phyloP scores from a whole-genome alignment of 306 rosid genomes.

The Vicia faba region DNA sequence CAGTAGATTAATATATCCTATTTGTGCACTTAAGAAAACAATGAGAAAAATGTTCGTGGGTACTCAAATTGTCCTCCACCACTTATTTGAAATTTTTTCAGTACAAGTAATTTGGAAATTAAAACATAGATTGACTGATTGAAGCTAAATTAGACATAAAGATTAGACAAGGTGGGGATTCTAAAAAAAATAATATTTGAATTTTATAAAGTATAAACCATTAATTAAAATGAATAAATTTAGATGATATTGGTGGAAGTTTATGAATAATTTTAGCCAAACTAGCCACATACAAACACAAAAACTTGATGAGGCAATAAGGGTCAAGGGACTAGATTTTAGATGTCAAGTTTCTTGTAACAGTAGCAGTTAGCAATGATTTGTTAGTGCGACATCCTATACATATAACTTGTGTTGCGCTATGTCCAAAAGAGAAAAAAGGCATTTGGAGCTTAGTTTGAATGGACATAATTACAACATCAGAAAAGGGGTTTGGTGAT shows the following conservation, averaged over 20 bases:
- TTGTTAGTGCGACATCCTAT: background rate
- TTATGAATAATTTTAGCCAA: constrained; percentile 34
- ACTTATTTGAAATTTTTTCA: no score
- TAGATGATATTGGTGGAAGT: constrained; percentile 39
- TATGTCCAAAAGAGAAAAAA: constrained; percentile 46
- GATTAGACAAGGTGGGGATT: constrained; percentile 48
- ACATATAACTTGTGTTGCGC: constrained; percentile 29
- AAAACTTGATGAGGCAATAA: constrained; percentile 37
- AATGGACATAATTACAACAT: constrained; percentile 34
- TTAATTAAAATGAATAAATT: constrained; percentile 21
- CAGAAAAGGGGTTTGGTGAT: constrained; percentile 37
- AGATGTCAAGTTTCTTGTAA: constrained; percentile 30
- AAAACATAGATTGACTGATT: constrained; percentile 39
- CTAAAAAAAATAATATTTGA: constrained; percentile 32
- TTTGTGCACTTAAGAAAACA: no score
- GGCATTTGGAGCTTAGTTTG: constrained; percentile 38
- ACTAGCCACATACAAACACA: constrained; percentile 46
- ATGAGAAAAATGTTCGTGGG: no score
- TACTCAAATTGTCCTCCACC: no score
- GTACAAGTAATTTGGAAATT: constrained; percentile 22
- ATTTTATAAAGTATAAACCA: constrained; percentile 28
- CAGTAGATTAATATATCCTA: no score
- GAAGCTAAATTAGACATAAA: constrained; percentile 34
- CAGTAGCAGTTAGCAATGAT: constrained; percentile 26
- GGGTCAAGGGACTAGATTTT: constrained; percentile 41